These are phyloP conservation scores for Ceratocystis harringtonii DNA, from an alignment of 2,329 filamentous ascomycete genomes.

Conservation along the genomic window DNA sequence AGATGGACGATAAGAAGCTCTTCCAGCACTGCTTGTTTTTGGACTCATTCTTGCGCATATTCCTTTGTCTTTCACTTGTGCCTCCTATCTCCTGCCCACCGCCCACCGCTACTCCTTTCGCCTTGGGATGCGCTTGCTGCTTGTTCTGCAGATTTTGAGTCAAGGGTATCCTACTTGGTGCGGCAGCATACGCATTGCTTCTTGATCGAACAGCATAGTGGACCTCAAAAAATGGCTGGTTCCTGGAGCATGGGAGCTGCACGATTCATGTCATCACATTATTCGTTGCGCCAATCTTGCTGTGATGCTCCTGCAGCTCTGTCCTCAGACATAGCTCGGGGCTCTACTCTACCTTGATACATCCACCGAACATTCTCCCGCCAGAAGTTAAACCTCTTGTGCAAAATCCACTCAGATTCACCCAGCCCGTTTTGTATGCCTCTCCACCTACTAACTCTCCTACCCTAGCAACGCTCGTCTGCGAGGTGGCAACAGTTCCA, in stretches of 20 bases:
- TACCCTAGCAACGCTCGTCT: constrained; percentile 24
- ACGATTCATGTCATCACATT: background rate
- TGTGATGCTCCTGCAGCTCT: background rate
- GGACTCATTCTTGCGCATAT: background rate
- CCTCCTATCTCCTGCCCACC: background rate
- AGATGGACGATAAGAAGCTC: background rate
- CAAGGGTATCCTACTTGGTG: background rate
- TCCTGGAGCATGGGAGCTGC: background rate
- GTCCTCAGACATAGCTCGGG: background rate
- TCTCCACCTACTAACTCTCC: background rate
- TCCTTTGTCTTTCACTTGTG: background rate
- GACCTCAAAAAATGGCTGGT: background rate
- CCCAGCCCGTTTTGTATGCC: background rate
- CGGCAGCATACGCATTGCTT: background rate
- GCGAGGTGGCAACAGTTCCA: constrained; percentile 16
- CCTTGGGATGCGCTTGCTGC: background rate
- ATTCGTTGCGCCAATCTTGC: background rate
- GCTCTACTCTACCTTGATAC: no score
- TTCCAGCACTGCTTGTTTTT: background rate
- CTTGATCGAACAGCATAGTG: background rate
- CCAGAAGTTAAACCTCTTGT: background rate
- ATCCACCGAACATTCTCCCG: background rate
- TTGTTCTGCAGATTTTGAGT: constrained; percentile 4
- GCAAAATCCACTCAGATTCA: background rate
- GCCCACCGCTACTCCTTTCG: background rate